These are phyloP conservation scores for Sporothrix euskadiensis DNA, from an alignment of 2,329 filamentous ascomycete species.

Conservation along the genomic window DNA sequence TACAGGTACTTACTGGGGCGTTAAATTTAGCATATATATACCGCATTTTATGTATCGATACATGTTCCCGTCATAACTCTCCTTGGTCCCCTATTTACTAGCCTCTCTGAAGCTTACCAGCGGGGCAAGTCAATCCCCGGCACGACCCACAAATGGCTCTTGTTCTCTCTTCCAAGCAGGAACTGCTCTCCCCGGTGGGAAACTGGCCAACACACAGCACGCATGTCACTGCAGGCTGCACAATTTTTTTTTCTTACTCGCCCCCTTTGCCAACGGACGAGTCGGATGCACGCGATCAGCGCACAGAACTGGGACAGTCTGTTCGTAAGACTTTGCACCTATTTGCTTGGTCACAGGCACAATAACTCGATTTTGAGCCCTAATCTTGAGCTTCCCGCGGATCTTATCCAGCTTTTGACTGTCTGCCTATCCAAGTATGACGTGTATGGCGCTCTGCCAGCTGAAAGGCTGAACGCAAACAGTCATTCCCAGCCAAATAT, in stretches of 20 bases:
- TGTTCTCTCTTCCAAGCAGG: no score
- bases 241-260: background rate
- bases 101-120: background rate
- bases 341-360: background rate
- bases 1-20: background rate
- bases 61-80: background rate
- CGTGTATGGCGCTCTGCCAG: background rate
- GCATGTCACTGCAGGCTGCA: background rate
- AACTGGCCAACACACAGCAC: background rate
- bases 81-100: constrained; percentile 15
- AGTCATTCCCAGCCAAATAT: background rate
- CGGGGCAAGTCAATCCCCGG: constrained; percentile 14
- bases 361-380: background rate
- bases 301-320: background rate
- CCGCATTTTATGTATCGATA: background rate
- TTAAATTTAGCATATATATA: background rate
- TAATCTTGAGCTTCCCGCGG: background rate
- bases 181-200: background rate
- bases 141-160: background rate
- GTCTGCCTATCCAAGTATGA: background rate
- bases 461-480: background rate
- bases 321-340: background rate
- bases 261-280: background rate
- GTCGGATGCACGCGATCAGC: background rate
- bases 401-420: background rate